These are phyloP conservation scores for Saccharum officinarum DNA, from an alignment of 176 grass and related monocot species.

Conservation along the genomic window DNA sequence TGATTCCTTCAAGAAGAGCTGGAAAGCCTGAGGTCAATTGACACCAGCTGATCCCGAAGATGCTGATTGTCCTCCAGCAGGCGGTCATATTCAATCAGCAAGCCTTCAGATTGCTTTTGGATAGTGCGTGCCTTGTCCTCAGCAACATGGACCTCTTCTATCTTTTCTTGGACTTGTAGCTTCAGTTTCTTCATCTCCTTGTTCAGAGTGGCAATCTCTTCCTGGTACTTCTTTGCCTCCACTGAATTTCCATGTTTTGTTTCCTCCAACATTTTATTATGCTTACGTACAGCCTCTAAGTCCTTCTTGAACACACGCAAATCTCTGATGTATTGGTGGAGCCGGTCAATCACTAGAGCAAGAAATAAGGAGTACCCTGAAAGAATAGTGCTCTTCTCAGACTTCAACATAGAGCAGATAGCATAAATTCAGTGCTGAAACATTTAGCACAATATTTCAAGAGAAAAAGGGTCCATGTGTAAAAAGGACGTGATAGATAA, in stretches of 20 bases:
- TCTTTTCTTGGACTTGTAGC: slow-evolving; percentile 56
- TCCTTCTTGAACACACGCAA: slow-evolving; percentile 61
- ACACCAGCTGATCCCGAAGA: slow-evolving; percentile 65
- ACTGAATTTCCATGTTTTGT: slow-evolving; percentile 51
- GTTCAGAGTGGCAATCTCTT: slow-evolving; percentile 53
- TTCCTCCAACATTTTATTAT: slow-evolving; percentile 71
- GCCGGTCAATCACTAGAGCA: slow-evolving; percentile 70
- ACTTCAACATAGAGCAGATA: neutral
- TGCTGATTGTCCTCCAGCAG: slow-evolving; percentile 88
- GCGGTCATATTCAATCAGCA: slow-evolving; percentile 76
- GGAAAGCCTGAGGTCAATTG: slow-evolving; percentile 53
- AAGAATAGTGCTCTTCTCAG: slow-evolving; percentile 30
- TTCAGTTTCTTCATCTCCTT: slow-evolving; percentile 74
- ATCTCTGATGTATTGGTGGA: slow-evolving; percentile 89
- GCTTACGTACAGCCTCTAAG: slow-evolving; percentile 64
- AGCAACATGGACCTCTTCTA: slow-evolving; percentile 49
- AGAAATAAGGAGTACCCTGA: slow-evolving; percentile 88
- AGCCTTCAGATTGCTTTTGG: slow-evolving; percentile 74
- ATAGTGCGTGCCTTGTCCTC: slow-evolving; percentile 55
- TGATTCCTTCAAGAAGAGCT: slow-evolving; percentile 58
- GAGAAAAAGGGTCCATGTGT: neutral
- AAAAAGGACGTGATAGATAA: neutral
- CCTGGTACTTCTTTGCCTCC: slow-evolving; percentile 45
- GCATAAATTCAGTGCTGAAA: neutral
- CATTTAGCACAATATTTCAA: neutral